These are phyloP conservation scores for Rosa persica DNA, from an alignment of 306 rosid genomes.

Conservation along the genomic window DNA sequence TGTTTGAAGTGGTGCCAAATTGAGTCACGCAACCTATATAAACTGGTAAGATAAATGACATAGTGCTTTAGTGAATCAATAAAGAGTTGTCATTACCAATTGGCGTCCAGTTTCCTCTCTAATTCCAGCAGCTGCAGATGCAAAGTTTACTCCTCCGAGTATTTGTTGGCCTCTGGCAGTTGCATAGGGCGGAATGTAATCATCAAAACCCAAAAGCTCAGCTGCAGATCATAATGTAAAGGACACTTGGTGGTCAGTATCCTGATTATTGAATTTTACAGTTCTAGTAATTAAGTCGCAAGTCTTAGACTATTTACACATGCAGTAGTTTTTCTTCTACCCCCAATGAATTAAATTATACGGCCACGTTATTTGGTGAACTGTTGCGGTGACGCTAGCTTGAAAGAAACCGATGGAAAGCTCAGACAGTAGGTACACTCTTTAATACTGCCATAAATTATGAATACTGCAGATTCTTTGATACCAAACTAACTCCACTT, in stretches of 20 bases:
- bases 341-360: background rate
- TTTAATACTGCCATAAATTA: background rate
- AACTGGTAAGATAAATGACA: background rate
- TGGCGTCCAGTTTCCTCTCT: conserved; percentile 95
- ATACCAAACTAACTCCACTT: background rate
- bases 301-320: background rate
- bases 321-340: background rate
- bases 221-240: conserved; percentile 44
- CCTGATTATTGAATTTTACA: background rate
- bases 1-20: background rate
- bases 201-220: conserved; percentile 72
- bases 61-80: background rate
- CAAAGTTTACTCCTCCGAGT: conserved; percentile 80
- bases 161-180: conserved; percentile 60
- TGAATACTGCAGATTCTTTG: background rate
- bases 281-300: background rate
- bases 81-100: conserved; percentile 43
- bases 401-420: background rate
- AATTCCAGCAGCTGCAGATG: conserved; percentile 98
- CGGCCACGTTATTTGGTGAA: background rate
- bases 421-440: background rate
- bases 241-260: background rate
- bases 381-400: background rate
- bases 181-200: conserved; percentile 65
- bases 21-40: background rate